phyloP scores from a whole-genome alignment of 1,284 basidiomycete genomes.

The Caloboletus firmus region DNA sequence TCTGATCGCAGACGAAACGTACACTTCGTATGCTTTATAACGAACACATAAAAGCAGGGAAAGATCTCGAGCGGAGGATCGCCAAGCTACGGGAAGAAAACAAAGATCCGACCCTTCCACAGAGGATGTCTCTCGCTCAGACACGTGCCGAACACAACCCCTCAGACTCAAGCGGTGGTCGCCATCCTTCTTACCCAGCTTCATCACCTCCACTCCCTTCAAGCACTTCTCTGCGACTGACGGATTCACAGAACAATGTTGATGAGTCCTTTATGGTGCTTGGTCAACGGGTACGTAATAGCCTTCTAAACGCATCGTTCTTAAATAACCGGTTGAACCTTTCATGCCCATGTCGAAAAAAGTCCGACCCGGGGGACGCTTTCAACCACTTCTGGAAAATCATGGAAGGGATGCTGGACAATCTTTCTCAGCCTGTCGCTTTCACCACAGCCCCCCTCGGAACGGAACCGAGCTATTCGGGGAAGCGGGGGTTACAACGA shows the following conservation, averaged over 20 bases:
- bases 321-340: constrained; percentile 8
- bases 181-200: constrained; percentile 32
- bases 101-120: constrained; percentile 66
- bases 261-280: constrained; percentile 85
- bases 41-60: constrained; percentile 65
- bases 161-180: constrained; percentile 23
- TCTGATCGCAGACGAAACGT: constrained; percentile 60
- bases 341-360: constrained; percentile 4
- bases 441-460: constrained; percentile 77
- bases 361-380: constrained; percentile 76
- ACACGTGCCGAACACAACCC: constrained; percentile 29
- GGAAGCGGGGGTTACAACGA: constrained; percentile 34
- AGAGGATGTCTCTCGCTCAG: constrained; percentile 41
- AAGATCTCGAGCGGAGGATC: constrained; percentile 69
- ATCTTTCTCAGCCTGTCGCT: constrained; percentile 80
- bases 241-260: constrained; percentile 71
- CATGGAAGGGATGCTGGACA: constrained; percentile 78
- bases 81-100: constrained; percentile 69
- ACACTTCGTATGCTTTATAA: constrained; percentile 71
- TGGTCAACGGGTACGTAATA: constrained; percentile 56
- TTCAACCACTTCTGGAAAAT: constrained; percentile 86
- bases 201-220: constrained; percentile 47
- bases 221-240: constrained; percentile 44
- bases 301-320: constrained; percentile 5
- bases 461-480: constrained; percentile 34